Evolutionary conservation across 192 early-diverging fungal species (phyloP).

Genomic region (Coemansia sp.): DNA sequence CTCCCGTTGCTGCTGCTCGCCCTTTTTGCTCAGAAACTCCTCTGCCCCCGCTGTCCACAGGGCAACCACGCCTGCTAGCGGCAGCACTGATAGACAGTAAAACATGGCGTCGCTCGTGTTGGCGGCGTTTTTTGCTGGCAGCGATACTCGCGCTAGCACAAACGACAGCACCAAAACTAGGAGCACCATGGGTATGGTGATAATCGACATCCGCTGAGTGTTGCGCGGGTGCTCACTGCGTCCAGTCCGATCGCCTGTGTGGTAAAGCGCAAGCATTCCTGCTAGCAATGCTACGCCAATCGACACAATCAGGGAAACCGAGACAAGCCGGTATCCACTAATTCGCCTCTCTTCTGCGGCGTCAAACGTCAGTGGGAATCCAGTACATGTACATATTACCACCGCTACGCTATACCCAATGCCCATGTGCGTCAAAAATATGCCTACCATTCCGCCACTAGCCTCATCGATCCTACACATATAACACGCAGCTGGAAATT

Average conservation of each 20-base stretch:
- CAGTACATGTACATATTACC: conserved; percentile 34
- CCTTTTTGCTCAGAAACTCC: conserved; percentile 14
- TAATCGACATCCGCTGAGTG: conserved; percentile 11
- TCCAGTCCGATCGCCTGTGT: conserved; percentile 7
- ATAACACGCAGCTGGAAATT: background rate
- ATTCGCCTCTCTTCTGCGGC: conserved; percentile 25
- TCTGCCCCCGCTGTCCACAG: conserved; percentile 35
- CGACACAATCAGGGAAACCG: conserved; percentile 32
- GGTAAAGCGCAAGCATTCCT: conserved; percentile 40
- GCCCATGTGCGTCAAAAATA: conserved; percentile 39
- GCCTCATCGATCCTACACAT: conserved; percentile 40
- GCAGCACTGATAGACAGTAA: conserved; percentile 49
- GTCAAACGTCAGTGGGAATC: conserved; percentile 46
- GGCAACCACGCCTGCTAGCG: conserved; percentile 18
- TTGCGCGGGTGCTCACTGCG: background rate
- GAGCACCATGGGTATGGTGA: conserved; percentile 31
- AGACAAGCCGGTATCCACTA: conserved; percentile 49
- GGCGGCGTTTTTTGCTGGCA: conserved; percentile 34
- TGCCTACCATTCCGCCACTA: conserved; percentile 18
- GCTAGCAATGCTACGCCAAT: conserved; percentile 29
- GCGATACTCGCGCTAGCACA: conserved; percentile 41
- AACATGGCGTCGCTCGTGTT: conserved; percentile 53
- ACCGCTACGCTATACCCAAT: conserved; percentile 26
- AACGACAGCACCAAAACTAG: conserved; percentile 31
- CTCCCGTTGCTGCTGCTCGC: conserved; percentile 3